Conservation (phyloP, 2,329 filamentous ascomycete genomes). For the Pezizomycotina sp. region DNA sequence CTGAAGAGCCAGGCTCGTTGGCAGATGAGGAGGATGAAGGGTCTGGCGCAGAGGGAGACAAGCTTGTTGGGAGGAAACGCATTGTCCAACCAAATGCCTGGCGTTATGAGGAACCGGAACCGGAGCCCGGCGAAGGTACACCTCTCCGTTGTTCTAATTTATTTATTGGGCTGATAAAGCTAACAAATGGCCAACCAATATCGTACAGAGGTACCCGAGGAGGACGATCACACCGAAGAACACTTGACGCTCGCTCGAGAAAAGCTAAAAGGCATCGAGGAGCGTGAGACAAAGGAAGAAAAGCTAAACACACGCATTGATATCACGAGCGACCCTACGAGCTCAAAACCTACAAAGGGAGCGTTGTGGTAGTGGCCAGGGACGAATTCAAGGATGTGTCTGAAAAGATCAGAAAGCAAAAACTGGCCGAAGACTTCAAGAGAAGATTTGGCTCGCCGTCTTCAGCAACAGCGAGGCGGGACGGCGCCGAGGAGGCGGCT, state of each 20-base stretch:
- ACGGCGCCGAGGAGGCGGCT: too few species aligned
- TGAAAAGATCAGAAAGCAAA: constrained; percentile 25
- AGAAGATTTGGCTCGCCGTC: too few species aligned
- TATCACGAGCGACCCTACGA: too few species aligned
- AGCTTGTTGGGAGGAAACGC: constrained; percentile 15
- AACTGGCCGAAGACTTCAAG: too few species aligned
- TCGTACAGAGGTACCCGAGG: constrained; percentile 17
- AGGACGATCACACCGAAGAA: constrained; percentile 22
- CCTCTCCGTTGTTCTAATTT: background rate
- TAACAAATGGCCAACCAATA: constrained; percentile 3
- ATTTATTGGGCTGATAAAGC: constrained; percentile 1
- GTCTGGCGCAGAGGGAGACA: background rate
- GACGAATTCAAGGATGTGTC: constrained; percentile 24
- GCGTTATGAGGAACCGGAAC: constrained; percentile 44
- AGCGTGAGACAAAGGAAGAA: constrained; percentile 17
- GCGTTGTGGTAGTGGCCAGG: constrained; percentile 22
- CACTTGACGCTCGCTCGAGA: constrained; percentile 23
- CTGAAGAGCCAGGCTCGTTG: background rate
- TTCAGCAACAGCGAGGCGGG: too few species aligned
- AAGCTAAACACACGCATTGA: too few species aligned
- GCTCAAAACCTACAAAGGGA: too few species aligned
- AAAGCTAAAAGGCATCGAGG: constrained; percentile 15
- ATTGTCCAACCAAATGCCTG: constrained; percentile 35
- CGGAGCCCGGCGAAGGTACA: constrained; percentile 41
- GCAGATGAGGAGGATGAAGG: too few species aligned